Percentiles rank a stretch among this genome's conserved stretches.
phyloP scores from a whole-genome alignment of 192 early-diverging fungal genomes.

The Linnemannia elongata region DNA sequence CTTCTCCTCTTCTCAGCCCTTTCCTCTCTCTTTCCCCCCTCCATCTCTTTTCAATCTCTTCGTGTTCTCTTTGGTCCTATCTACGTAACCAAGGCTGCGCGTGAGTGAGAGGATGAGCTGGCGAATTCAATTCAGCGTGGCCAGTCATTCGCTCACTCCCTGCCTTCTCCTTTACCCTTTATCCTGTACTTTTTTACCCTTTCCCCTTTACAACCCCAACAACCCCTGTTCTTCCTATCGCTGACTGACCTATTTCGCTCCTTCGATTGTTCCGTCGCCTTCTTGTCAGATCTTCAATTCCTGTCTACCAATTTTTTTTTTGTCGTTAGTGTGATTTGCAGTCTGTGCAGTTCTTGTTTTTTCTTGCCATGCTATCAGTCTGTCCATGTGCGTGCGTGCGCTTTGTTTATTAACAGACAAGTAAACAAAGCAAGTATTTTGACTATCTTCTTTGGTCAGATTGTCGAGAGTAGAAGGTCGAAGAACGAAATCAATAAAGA shows the following conservation, averaged over 20 bases:
- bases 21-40: neutral
- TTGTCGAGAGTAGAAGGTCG: neutral
- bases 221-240: neutral
- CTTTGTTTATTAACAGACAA: neutral
- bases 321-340: neutral
- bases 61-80: neutral
- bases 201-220: neutral
- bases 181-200: neutral
- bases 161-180: neutral
- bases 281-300: neutral
- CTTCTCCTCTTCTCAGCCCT: neutral
- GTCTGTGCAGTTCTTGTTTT: slow-evolving; percentile 1
- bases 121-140: neutral
- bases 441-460: neutral
- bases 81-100: neutral
- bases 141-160: neutral
- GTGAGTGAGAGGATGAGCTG: neutral
- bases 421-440: neutral
- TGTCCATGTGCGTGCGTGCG: neutral
- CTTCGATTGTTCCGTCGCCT: neutral
- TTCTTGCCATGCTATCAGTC: neutral
- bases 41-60: neutral
- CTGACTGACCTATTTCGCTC: neutral
- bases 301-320: neutral
- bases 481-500: neutral